These are phyloP conservation scores for Inonotus obliquus DNA, from an alignment of 1,284 basidiomycete species.

Conservation along the genomic window DNA sequence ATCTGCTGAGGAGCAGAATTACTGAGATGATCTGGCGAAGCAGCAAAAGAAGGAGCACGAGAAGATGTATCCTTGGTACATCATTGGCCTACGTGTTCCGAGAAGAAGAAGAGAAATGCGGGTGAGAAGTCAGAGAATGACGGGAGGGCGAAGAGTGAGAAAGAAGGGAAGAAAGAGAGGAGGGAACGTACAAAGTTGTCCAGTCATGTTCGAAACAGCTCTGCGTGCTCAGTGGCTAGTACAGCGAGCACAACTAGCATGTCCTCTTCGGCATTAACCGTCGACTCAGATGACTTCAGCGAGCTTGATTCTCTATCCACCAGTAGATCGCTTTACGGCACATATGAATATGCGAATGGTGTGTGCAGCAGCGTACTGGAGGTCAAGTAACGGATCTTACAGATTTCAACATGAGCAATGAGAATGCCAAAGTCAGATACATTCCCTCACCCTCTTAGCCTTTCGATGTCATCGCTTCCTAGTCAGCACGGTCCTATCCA, in stretches of 20 bases:
- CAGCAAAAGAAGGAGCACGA: slow-evolving; percentile 57
- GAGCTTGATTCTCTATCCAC: slow-evolving; percentile 7
- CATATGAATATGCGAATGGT: not conserved
- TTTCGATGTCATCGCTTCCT: slow-evolving; percentile 5
- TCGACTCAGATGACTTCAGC: slow-evolving; percentile 9
- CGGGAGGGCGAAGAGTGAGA: slow-evolving; percentile 4
- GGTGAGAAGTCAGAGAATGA: not conserved
- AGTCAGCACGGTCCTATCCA: not conserved
- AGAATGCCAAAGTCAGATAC: not conserved
- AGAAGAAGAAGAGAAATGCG: slow-evolving; percentile 5
- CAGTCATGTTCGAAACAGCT: slow-evolving; percentile 7
- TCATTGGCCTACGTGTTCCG: slow-evolving; percentile 54
- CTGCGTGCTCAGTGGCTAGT: slow-evolving; percentile 4
- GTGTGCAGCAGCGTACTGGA: not conserved
- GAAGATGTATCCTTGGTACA: slow-evolving; percentile 66
- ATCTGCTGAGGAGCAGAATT: slow-evolving; percentile 51
- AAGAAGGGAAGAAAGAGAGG: slow-evolving; percentile 9
- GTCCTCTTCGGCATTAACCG: slow-evolving; percentile 3
- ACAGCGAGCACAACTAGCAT: slow-evolving; percentile 6
- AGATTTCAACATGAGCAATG: slow-evolving; percentile 13
- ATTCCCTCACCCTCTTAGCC: not conserved
- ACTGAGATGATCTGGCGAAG: slow-evolving; percentile 59
- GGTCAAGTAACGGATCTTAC: not conserved
- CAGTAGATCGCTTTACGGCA: not conserved
- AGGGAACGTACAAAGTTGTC: slow-evolving; percentile 7